Evolutionary conservation across 2,329 filamentous ascomycete species (phyloP).

Genomic region (Pestalotiopsis sp.): DNA sequence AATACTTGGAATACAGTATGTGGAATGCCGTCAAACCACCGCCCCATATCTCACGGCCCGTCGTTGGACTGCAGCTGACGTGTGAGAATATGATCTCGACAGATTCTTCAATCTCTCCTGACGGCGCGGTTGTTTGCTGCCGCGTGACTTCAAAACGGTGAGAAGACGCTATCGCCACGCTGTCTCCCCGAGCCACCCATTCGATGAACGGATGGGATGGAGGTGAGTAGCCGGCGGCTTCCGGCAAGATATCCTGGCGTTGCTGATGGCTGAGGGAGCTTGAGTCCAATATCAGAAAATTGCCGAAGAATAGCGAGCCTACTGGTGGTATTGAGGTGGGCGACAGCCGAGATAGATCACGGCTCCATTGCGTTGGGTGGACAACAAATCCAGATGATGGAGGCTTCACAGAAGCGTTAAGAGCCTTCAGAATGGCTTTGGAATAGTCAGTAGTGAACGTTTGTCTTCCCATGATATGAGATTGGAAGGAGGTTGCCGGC

Average conservation of each 20-base stretch:
- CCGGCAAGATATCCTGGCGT: neutral
- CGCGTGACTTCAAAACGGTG: neutral
- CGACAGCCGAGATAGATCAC: neutral
- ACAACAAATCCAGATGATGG: neutral
- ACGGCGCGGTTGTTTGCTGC: no score
- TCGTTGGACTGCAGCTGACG: neutral
- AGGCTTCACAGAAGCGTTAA: neutral
- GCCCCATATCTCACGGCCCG: neutral
- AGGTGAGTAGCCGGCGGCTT: neutral
- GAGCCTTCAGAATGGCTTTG: neutral
- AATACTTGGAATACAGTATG: neutral
- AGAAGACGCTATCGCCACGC: neutral
- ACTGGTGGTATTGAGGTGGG: neutral
- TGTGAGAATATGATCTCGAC: slow-evolving; percentile 1
- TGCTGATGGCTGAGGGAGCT: neutral
- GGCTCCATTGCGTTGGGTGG: neutral
- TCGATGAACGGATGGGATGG: neutral
- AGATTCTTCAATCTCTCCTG: neutral
- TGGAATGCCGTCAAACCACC: neutral
- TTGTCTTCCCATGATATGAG: neutral
- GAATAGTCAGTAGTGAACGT: neutral
- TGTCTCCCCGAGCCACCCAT: neutral
- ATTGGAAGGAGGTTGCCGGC: neutral
- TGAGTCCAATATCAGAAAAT: slow-evolving; percentile 6
- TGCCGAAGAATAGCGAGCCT: slow-evolving; percentile 6